phyloP scores from a whole-genome alignment of 331 rosid genomes.

The Quercus tomentella region DNA sequence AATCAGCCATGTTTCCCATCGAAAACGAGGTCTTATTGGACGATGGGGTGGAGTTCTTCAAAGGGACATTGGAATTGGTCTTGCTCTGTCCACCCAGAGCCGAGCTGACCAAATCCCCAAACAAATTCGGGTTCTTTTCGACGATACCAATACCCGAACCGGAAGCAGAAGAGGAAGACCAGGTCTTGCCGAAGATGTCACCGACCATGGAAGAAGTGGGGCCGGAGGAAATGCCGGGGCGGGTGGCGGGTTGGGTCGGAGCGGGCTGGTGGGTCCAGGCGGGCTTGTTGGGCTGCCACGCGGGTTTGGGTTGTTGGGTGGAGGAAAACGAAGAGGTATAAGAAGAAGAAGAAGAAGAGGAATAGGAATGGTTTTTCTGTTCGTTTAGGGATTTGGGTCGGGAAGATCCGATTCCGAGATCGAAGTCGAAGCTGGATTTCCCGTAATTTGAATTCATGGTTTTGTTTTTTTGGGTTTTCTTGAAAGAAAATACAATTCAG shows the following conservation, averaged over 20 bases:
- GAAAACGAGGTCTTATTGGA: constrained; percentile 52
- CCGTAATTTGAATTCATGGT: constrained; percentile 76
- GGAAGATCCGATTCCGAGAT: constrained; percentile 80
- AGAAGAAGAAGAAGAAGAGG: constrained; percentile 24
- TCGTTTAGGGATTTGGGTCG: constrained; percentile 77
- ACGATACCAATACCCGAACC: constrained; percentile 50
- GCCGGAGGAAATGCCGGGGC: constrained; percentile 34
- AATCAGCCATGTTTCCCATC: constrained; percentile 56
- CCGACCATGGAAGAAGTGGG: constrained; percentile 83
- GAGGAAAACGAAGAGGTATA: constrained; percentile 27
- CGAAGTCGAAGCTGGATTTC: constrained; percentile 68
- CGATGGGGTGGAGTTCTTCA: constrained; percentile 56
- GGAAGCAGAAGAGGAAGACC: constrained; percentile 59
- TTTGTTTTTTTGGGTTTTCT: neutral
- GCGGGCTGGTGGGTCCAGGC: constrained; percentile 90
- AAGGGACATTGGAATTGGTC: constrained; percentile 43
- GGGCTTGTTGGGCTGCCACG: constrained; percentile 68
- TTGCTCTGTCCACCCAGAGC: constrained; percentile 63
- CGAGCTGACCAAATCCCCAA: constrained; percentile 83
- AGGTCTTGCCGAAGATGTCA: constrained; percentile 82
- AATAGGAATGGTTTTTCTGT: constrained; percentile 54
- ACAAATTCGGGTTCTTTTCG: constrained; percentile 77
- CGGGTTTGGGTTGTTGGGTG: constrained; percentile 39
- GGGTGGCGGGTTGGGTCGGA: constrained; percentile 28
- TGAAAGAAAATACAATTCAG: neutral